Evolutionary conservation across 2,329 filamentous ascomycete genomes (phyloP).

Genomic region (Phoma sp.): DNA sequence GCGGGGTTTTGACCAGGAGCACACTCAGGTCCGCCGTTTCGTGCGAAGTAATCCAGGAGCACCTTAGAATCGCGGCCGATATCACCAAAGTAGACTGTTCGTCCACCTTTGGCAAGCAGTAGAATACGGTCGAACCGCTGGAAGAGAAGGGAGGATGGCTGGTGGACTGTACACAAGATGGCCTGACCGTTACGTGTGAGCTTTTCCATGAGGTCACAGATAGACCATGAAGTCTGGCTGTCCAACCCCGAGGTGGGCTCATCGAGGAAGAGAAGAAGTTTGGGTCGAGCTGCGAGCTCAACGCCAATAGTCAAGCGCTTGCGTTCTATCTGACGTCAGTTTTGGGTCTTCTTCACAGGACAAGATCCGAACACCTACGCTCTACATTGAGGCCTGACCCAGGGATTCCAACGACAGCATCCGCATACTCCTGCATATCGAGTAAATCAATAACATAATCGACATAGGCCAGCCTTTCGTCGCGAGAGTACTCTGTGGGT

Average conservation of each 20-base stretch:
- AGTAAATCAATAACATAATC: slow-evolving; percentile 28
- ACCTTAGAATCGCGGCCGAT: slow-evolving; percentile 72
- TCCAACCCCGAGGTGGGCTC: slow-evolving; percentile 86
- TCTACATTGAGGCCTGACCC: slow-evolving; percentile 53
- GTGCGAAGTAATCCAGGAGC: slow-evolving; percentile 76
- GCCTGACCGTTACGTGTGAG: slow-evolving; percentile 80
- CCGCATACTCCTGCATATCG: slow-evolving; percentile 29
- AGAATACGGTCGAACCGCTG: slow-evolving; percentile 84
- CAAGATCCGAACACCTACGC: slow-evolving; percentile 48
- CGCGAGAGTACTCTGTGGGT: slow-evolving; percentile 20
- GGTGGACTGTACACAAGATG: slow-evolving; percentile 92
- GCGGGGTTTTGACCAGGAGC: slow-evolving; percentile 74
- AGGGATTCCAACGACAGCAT: slow-evolving; percentile 27
- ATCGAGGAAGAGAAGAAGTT: slow-evolving; percentile 51
- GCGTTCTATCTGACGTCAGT: slow-evolving; percentile 50
- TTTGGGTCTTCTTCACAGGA: not conserved
- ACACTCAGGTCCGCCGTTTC: slow-evolving; percentile 70
- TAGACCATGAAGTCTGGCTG: slow-evolving; percentile 56
- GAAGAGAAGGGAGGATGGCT: slow-evolving; percentile 91
- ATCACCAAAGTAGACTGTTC: slow-evolving; percentile 80
- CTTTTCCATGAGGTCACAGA: slow-evolving; percentile 84
- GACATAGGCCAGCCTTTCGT: slow-evolving; percentile 27
- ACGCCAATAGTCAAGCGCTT: slow-evolving; percentile 69
- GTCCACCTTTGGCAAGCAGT: slow-evolving; percentile 77
- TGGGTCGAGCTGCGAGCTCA: slow-evolving; percentile 46